A percentile compares a stretch with the other conserved stretches of the same genome.
phyloP scores from a whole-genome alignment of 371 early-diverging fungal genomes.

The Mortierella sp. region DNA sequence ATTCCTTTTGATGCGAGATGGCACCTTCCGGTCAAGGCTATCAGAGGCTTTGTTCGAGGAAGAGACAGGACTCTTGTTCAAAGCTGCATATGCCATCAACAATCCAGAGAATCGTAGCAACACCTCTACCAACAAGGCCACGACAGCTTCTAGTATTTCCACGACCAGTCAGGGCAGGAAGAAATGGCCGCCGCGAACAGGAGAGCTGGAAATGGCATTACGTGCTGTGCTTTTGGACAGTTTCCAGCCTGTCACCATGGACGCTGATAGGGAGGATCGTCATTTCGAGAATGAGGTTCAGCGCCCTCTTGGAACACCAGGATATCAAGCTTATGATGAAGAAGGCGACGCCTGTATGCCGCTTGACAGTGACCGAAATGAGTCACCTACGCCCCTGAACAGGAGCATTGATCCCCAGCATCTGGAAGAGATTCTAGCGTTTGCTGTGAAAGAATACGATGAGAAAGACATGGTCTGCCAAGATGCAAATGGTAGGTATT shows the following conservation, averaged over 20 bases:
- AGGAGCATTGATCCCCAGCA: conserved; percentile 24
- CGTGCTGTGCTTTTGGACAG: conserved; percentile 57
- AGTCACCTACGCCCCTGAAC: background rate
- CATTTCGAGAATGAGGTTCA: conserved; percentile 7
- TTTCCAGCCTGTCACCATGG: conserved; percentile 11
- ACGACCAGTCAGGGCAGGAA: background rate
- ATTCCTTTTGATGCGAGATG: conserved; percentile 57
- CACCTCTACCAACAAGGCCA: background rate
- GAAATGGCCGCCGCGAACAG: conserved; percentile 59
- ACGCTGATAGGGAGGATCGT: background rate
- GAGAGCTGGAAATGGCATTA: conserved; percentile 56
- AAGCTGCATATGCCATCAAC: conserved; percentile 8
- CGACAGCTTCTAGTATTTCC: no score
- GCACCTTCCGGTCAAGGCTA: conserved; percentile 53
- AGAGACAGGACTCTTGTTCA: conserved; percentile 24
- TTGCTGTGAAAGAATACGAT: conserved; percentile 53
- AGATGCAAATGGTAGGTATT: conserved; percentile 54
- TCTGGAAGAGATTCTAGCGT: conserved; percentile 56
- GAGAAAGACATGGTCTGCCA: conserved; percentile 36
- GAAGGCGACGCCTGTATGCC: no score
- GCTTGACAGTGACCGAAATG: no score
- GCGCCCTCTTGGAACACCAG: background rate
- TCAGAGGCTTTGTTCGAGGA: conserved; percentile 50
- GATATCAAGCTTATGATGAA: background rate
- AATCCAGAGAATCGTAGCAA: background rate